A percentile compares a stretch with the other conserved stretches of the same genome.
Conservation (phyloP, 2,329 filamentous ascomycete genomes). For the Fusarium chaquense region DNA sequence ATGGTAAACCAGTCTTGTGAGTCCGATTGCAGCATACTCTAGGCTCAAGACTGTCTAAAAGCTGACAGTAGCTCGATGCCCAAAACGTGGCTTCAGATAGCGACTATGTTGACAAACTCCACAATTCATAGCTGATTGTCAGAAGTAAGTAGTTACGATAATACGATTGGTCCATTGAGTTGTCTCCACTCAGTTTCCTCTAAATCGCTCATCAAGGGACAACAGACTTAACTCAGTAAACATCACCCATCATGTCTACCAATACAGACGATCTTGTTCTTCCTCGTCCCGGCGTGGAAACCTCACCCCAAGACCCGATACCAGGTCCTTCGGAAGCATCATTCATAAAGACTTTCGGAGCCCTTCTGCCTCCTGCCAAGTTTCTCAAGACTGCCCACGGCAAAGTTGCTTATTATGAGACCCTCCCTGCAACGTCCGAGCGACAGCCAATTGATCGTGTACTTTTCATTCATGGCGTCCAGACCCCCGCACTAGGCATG, state of each 20-base stretch:
- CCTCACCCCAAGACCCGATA: conserved; percentile 37
- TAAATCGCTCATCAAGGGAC: background rate
- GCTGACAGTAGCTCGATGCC: no score
- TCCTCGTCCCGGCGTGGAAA: conserved; percentile 7
- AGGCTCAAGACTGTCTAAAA: no score
- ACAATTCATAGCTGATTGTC: no score
- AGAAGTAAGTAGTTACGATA: background rate
- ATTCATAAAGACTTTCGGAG: conserved; percentile 55
- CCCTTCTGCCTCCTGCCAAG: conserved; percentile 53
- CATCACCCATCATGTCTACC: background rate
- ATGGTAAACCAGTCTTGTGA: no score
- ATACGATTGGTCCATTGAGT: background rate
- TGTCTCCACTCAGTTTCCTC: background rate
- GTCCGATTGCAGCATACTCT: no score
- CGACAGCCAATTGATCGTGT: conserved; percentile 46
- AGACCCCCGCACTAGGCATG: conserved; percentile 63
- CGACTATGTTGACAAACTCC: background rate
- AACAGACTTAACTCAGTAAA: background rate
- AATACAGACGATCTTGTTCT: background rate
- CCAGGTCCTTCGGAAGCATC: conserved; percentile 52
- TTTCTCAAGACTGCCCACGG: conserved; percentile 52
- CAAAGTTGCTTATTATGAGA: conserved; percentile 56
- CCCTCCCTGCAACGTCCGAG: conserved; percentile 34
- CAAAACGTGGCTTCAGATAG: no score
- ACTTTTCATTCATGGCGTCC: conserved; percentile 63